Evolutionary conservation across 1,139 yeast species (phyloP).

Genomic region (Pichia sp.): DNA sequence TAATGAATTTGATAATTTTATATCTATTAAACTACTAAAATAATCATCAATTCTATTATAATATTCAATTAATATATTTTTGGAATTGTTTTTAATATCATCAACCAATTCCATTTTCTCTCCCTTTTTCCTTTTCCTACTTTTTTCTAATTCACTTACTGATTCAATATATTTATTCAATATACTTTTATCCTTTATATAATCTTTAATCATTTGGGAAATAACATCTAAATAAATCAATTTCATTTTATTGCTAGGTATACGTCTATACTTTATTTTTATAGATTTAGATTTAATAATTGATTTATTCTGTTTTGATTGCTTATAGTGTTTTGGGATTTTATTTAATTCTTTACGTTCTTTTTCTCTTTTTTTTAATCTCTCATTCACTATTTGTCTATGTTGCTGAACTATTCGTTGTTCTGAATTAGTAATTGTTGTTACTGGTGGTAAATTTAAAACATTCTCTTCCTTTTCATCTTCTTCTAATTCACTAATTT

Average conservation of each 20-base stretch:
- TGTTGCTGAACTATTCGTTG: constrained; percentile 9
- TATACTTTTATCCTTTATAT: constrained; percentile 15
- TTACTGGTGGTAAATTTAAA: not conserved
- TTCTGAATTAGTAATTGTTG: constrained; percentile 2
- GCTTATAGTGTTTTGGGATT: not conserved
- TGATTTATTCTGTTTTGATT: constrained; percentile 14
- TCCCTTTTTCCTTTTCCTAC: constrained; percentile 1
- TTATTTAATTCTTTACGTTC: constrained; percentile 15
- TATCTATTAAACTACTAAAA: constrained; percentile 29
- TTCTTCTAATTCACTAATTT: not conserved
- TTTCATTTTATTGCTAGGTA: constrained; percentile 23
- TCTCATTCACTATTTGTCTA: constrained; percentile 2
- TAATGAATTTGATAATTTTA: constrained; percentile 34
- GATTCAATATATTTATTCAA: constrained; percentile 10
- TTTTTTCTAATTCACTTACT: not conserved
- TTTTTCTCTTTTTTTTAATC: not conserved
- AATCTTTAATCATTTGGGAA: constrained; percentile 27
- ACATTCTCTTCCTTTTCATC: not conserved
- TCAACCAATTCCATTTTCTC: not conserved
- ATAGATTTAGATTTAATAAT: constrained; percentile 14
- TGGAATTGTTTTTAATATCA: constrained; percentile 1
- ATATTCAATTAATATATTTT: constrained; percentile 19
- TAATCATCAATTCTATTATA: constrained; percentile 20
- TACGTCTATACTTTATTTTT: constrained; percentile 25
- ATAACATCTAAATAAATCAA: constrained; percentile 32